A percentile compares a stretch with the other conserved stretches of the same genome.
phyloP scores from a whole-genome alignment of 2,329 filamentous ascomycete species.

The Stemphylium lycopersici region DNA sequence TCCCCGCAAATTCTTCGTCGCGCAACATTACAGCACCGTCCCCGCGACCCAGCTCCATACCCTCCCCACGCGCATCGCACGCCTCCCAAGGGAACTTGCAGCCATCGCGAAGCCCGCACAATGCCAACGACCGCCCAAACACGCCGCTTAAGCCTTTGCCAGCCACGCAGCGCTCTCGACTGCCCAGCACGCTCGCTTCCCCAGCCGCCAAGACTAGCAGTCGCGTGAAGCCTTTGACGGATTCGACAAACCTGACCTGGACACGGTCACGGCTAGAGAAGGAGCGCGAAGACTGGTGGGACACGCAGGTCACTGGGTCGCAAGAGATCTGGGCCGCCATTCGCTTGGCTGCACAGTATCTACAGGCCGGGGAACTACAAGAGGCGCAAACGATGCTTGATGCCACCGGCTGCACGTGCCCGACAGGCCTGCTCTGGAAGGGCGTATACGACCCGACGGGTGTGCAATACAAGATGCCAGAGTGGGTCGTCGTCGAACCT shows the following conservation, averaged over 20 bases:
- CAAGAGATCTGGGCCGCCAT: slow-evolving; percentile 82
- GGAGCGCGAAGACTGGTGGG: slow-evolving; percentile 85
- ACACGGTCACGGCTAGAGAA: slow-evolving; percentile 70
- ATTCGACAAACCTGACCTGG: slow-evolving; percentile 31
- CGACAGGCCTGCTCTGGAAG: slow-evolving; percentile 49
- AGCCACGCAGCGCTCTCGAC: slow-evolving; percentile 31
- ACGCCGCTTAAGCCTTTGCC: slow-evolving; percentile 33
- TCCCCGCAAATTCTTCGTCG: slow-evolving; percentile 28
- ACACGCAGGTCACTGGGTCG: slow-evolving; percentile 81
- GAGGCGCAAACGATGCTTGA: slow-evolving; percentile 79
- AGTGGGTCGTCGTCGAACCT: slow-evolving; percentile 55
- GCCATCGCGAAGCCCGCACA: slow-evolving; percentile 12
- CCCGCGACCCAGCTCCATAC: slow-evolving; percentile 22
- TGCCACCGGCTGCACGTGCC: slow-evolving; percentile 67
- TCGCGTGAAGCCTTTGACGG: slow-evolving; percentile 30
- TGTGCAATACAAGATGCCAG: slow-evolving; percentile 52
- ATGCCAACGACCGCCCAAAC: slow-evolving; percentile 32
- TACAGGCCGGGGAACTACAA: slow-evolving; percentile 61
- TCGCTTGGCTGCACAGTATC: slow-evolving; percentile 67
- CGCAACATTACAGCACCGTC: slow-evolving; percentile 39
- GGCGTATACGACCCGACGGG: slow-evolving; percentile 55
- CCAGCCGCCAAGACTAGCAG: slow-evolving; percentile 23
- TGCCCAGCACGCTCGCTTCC: slow-evolving; percentile 37
- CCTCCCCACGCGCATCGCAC: slow-evolving; percentile 31
- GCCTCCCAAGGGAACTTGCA: slow-evolving; percentile 18